Percentiles rank a stretch among this genome's conserved stretches.
Conservation (phyloP, 2,329 filamentous ascomycete species). For the Ambrosiella cleistominuta region DNA sequence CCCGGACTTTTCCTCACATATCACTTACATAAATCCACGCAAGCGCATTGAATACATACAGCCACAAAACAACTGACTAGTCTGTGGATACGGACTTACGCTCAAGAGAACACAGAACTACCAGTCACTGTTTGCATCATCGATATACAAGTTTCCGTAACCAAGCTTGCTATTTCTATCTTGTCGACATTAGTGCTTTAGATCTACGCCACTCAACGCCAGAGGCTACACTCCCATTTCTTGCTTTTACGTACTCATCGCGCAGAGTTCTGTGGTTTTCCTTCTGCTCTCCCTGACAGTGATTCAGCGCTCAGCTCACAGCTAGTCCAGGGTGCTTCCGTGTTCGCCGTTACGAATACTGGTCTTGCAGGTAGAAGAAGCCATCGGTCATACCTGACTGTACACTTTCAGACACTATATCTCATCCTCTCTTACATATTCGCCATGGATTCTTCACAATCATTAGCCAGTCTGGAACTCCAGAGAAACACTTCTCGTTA, state of each 20-base stretch:
- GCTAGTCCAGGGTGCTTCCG: background rate
- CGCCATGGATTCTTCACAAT: constrained; percentile 18
- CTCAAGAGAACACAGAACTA: background rate
- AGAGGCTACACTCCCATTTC: background rate
- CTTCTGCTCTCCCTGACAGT: background rate
- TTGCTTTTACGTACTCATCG: background rate
- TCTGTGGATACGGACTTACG: background rate
- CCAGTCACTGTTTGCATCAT: background rate
- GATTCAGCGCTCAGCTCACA: constrained; percentile 3
- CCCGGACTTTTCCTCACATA: background rate
- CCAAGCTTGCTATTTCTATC: background rate
- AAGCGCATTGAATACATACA: constrained; percentile 1
- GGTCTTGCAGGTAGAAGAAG: background rate
- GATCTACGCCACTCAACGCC: constrained; percentile 1
- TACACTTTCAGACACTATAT: background rate
- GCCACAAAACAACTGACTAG: too few species aligned
- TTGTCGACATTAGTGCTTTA: background rate
- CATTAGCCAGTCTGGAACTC: constrained; percentile 31
- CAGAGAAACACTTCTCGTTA: constrained; percentile 24
- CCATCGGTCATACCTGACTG: background rate
- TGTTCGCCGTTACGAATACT: background rate
- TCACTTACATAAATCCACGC: constrained; percentile 1
- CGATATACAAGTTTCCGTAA: background rate
- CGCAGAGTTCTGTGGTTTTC: background rate
- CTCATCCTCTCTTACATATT: background rate